Conservation (phyloP, 2,329 filamentous ascomycete genomes). For the Amauroascus verrucosus region DNA sequence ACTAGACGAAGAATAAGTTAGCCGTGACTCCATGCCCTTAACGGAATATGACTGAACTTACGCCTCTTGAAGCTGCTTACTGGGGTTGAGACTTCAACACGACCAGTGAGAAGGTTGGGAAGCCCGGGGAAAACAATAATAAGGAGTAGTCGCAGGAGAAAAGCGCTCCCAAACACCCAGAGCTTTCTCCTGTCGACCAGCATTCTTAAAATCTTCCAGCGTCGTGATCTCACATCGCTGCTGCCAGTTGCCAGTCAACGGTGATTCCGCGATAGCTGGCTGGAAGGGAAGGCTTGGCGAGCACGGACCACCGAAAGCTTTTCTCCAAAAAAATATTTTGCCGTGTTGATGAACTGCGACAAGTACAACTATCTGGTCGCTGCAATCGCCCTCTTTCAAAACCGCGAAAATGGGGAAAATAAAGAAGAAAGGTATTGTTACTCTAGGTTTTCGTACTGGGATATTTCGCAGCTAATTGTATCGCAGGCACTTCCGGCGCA, state of each 20-base stretch:
- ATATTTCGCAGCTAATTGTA: conserved; percentile 16
- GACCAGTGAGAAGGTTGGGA: conserved; percentile 72
- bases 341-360: not conserved
- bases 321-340: conserved; percentile 17
- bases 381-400: not conserved
- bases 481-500: conserved; percentile 65
- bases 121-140: conserved; percentile 73
- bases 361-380: not conserved
- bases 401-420: conserved; percentile 56
- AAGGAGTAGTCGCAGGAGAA: conserved; percentile 66
- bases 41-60: conserved; percentile 40
- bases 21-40: conserved; percentile 8
- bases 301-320: conserved; percentile 22
- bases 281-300: not conserved
- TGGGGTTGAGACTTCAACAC: conserved; percentile 93
- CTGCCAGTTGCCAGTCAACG: too few relatives aligned
- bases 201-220: conserved; percentile 31
- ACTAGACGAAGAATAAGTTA: conserved; percentile 44
- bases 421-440: conserved; percentile 68
- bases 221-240: conserved; percentile 1
- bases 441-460: conserved; percentile 2
- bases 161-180: conserved; percentile 63
- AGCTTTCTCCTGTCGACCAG: conserved; percentile 49
- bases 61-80: conserved; percentile 96
- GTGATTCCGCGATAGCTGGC: too few relatives aligned